phyloP scores from a whole-genome alignment of 2,329 filamentous ascomycete genomes.

The Phialophora verrucosa region DNA sequence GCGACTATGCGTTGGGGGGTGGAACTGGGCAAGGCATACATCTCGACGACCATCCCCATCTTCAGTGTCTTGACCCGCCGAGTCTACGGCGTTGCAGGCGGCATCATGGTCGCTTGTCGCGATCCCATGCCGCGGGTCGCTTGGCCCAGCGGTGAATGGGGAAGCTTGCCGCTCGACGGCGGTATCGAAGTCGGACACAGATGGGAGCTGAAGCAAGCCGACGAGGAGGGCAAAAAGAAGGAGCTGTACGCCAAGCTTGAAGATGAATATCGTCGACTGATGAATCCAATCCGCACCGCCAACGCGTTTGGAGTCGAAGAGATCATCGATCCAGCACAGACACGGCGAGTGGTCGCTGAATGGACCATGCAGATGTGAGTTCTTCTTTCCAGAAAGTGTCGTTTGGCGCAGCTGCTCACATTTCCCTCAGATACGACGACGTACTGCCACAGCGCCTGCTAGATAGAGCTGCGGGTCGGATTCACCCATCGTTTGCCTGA shows the following conservation, averaged over 20 bases:
- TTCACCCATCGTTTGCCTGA: slow-evolving; percentile 38
- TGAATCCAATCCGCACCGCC: slow-evolving; percentile 69
- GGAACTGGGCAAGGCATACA: slow-evolving; percentile 65
- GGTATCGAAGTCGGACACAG: slow-evolving; percentile 58
- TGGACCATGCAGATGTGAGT: slow-evolving; percentile 51
- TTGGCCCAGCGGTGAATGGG: slow-evolving; percentile 66
- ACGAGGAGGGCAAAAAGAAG: slow-evolving; percentile 52
- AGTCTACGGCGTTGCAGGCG: slow-evolving; percentile 68
- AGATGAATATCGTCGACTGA: slow-evolving; percentile 64
- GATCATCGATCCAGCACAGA: slow-evolving; percentile 67
- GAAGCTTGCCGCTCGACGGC: slow-evolving; percentile 65
- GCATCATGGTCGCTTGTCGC: slow-evolving; percentile 66
- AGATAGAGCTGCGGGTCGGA: slow-evolving; percentile 50
- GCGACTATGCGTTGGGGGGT: slow-evolving; percentile 68
- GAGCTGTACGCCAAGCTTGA: slow-evolving; percentile 63
- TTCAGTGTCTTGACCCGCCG: slow-evolving; percentile 67
- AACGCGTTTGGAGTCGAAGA: slow-evolving; percentile 69
- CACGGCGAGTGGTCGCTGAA: slow-evolving; percentile 59
- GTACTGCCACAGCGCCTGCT: slow-evolving; percentile 57
- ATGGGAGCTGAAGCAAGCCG: slow-evolving; percentile 55
- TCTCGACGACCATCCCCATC: slow-evolving; percentile 65
- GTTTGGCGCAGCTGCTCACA: background rate
- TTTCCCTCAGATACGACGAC: slow-evolving; percentile 54
- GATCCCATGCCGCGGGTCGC: slow-evolving; percentile 66
- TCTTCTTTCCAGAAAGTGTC: too few species aligned